A percentile compares a stretch with the other conserved stretches of the same genome.
Conservation (phyloP, 192 early-diverging fungal species). For the Ambispora gerdemannii region DNA sequence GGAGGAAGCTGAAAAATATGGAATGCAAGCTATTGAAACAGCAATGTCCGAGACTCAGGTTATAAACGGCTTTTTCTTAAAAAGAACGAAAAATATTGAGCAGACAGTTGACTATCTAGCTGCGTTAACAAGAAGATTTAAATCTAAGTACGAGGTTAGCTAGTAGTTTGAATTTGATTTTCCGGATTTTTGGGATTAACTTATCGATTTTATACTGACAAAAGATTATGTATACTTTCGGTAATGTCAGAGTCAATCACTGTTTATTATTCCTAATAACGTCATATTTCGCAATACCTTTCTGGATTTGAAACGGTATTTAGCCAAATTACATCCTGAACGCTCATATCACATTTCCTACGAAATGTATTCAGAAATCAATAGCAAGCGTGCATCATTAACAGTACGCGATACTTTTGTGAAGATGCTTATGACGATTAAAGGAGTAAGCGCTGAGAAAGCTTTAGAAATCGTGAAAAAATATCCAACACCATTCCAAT, state of each 20-base stretch:
- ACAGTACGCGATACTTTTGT: slow-evolving; percentile 74
- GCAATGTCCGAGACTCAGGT: slow-evolving; percentile 75
- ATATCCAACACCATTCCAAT: slow-evolving; percentile 66
- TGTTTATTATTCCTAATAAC: slow-evolving; percentile 56
- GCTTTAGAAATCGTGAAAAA: slow-evolving; percentile 64
- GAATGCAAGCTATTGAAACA: slow-evolving; percentile 62
- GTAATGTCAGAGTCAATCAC: slow-evolving; percentile 29
- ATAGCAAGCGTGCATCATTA: slow-evolving; percentile 71
- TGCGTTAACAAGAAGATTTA: slow-evolving; percentile 55
- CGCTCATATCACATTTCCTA: slow-evolving; percentile 57
- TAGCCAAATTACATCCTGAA: slow-evolving; percentile 37
- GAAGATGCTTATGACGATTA: slow-evolving; percentile 80
- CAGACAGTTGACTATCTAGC: slow-evolving; percentile 81
- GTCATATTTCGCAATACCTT: slow-evolving; percentile 50
- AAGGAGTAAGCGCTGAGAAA: slow-evolving; percentile 83
- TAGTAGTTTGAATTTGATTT: neutral
- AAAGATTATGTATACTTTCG: no score
- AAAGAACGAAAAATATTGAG: slow-evolving; percentile 68
- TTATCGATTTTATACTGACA: no score
- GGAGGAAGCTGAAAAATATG: slow-evolving; percentile 59
- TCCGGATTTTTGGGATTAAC: no score
- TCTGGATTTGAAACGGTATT: slow-evolving; percentile 45
- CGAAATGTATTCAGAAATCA: slow-evolving; percentile 61
- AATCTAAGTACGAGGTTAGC: slow-evolving; percentile 51
- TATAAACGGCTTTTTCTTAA: slow-evolving; percentile 78